Evolutionary conservation across 1,284 basidiomycete species (phyloP), one percentile per base, ranked within the genome.

Genomic region (Rhodotorula sp.): DNA sequence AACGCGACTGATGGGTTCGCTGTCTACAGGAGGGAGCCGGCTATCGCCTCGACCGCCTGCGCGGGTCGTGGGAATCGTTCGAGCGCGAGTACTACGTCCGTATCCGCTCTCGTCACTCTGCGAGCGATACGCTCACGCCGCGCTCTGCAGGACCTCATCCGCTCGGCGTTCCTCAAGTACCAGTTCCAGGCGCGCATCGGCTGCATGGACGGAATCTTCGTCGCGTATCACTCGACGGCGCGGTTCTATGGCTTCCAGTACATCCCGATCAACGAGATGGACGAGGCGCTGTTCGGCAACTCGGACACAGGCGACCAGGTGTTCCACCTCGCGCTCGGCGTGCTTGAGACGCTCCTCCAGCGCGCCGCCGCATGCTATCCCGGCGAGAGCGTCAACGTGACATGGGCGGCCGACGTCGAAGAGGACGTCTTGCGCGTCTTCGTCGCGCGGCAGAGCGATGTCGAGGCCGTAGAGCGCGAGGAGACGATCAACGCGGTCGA

Each of bases 161-260:
- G 96, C 8, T 90, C 92, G 7, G 94, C 93, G 0, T 96, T 98
- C 83, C 85, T 99, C 68, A 98, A 98, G 84, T 99, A 96, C 82
- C 91, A 88, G 89, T 92, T 98, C 84, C 96, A 99, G 85, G 95
- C 88, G 0, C 89, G 96, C 9, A 98, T 99, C 74, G 96, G 96
- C 4, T 88, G 91, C 79, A 99, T 99, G 96, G 95, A 98, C 79
- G 96, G 96, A 21, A 90, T 97, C 42, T 88, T 99, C 77, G 88
- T 97, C 45, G 92, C 94, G 14, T 97, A 97, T 80, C 96, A 99
- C 81, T 97, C 96, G 75, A 97, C 93, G 0, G 86, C 87, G 13
- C 86, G 87, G 21, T 87, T 96, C 68, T 96, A 95, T 79, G 96
- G 96, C 0, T 98, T 98, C 84, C 93, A 98, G 81, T 99, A 99